Base-by-base conservation (phyloP, 192 early-diverging fungal genomes). In the Chytriomyces hyalinus region DNA sequence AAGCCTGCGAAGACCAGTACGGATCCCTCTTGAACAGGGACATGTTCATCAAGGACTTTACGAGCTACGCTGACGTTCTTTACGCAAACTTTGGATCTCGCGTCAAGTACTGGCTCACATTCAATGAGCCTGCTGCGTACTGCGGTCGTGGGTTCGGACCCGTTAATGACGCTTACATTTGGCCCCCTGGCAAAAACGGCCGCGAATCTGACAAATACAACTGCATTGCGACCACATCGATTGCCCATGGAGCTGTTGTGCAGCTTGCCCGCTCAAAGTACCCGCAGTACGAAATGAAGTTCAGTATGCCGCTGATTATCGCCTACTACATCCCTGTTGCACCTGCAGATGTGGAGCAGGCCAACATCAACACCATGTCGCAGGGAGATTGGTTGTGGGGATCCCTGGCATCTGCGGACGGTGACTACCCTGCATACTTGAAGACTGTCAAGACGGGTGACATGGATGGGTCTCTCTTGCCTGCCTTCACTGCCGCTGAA, bases 101-200 rank as follows among this genome's bases (percentile, higher is more conserved):
- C 22, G 83, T 87, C 46, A 87, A 87, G 74, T 22, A 80, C 46
- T 85, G 84, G 84, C 59, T 86, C 6, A 85, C 84, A 17, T 79
- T 85, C 74, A 85, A 85, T 60, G 84, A 85, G 64, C 84, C 84
- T 49, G 51, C 45, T 47, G 59, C 66, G 13, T 82, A 60, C 49
- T 75, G 73, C 63, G 53, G 36, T n/a, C 60, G 45, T 4, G 82
- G 76, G n/a, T 84, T 81, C 43, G 36, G 48, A 15, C 26, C 17
- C 10, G 46, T 70, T 70, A 59, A 2, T 20, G 51, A 59, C 68
- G 49, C 17, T 59, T 70, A 11, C 13, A 36, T 70, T 70, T 57
- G 28, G 20, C 28, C n/a, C 10, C 48, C 68, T 13, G 46, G n/a
- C 46, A 53, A 57, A 11, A 22, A 59, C 20, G 22, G 17, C 13